A percentile compares a stretch with the other conserved stretches of the same genome.
These are phyloP conservation scores for Arthrinium puccinioides DNA, from an alignment of 2,329 filamentous ascomycete genomes.

Conservation along the genomic window DNA sequence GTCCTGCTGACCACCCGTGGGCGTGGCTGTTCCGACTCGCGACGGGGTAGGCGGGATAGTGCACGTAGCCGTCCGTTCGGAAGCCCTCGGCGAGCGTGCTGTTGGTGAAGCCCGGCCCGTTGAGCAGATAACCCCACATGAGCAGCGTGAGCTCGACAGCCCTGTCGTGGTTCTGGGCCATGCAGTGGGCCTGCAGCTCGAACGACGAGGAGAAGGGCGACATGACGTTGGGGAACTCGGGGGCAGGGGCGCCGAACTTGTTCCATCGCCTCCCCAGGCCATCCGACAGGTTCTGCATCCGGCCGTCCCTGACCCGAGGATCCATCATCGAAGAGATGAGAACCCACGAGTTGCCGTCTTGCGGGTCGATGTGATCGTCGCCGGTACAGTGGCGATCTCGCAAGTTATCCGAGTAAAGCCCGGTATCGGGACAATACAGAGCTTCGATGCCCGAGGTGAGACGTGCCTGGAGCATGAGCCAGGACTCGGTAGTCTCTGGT, in stretches of 20 bases:
- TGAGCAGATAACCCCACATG: constrained; percentile 32
- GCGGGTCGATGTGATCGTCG: constrained; percentile 11
- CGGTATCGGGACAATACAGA: constrained; percentile 13
- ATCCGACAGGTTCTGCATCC: constrained; percentile 21
- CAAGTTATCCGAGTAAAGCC: constrained; percentile 10
- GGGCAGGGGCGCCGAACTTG: constrained; percentile 34
- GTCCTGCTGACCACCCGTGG: constrained; percentile 28
- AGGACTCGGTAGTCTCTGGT: constrained; percentile 2
- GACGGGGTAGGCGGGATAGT: constrained; percentile 24
- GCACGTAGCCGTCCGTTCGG: constrained; percentile 25
- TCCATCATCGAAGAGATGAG: constrained; percentile 8
- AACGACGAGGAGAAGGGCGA: constrained; percentile 11
- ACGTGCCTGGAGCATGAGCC: constrained; percentile 8
- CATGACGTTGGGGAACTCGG: constrained; percentile 13
- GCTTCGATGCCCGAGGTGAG: constrained; percentile 14
- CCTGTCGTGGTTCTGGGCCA: constrained; percentile 25
- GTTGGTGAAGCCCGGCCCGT: constrained; percentile 30
- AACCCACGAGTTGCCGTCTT: constrained; percentile 13
- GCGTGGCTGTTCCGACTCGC: constrained; percentile 25
- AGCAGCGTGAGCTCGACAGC: constrained; percentile 34
- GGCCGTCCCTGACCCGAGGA: constrained; percentile 4
- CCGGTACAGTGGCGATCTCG: constrained; percentile 18
- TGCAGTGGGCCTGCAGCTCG: constrained; percentile 23
- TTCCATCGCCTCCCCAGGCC: constrained; percentile 33
- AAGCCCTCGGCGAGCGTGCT: constrained; percentile 34